Base-by-base conservation (phyloP, 257 asterid genomes). In the Henckelia pumila region DNA sequence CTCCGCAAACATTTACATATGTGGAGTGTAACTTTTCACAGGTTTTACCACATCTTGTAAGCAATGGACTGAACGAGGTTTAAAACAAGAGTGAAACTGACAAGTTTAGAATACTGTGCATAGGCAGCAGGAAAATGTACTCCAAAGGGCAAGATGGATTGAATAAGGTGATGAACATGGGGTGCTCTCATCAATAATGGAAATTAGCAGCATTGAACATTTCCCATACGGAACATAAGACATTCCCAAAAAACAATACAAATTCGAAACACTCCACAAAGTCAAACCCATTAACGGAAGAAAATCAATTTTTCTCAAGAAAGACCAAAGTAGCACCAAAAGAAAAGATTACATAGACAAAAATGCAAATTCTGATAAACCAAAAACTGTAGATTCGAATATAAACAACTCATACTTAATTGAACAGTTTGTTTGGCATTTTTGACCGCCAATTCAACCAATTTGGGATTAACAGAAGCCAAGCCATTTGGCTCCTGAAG, bases 401-500 rank as follows among this genome's bases (percentile, higher is more conserved):
- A 29, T 61, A 57, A 67, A 69, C 55, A 69, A 65, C 24, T 5
- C 71, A 53, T 83, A 89, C 98, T 85, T 68, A 91, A 59, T 59
- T 75, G 83, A 73, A 89, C 88, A 44, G 96, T 85, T 65, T 77
- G 72, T 75, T 88, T 89, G 67, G 98, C 98, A 80, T 89, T 85
- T 56, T 79, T 80, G 26, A 92, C 96, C 14, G 97, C 98, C 68
- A 88, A 64, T 69, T 93, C 95, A 60, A 93, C 87, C 1, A 88
- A 91, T 71, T 66, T 81, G 5, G 95, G 95, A 71, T 93, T 87
- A 44, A 93, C 74, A 13, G 96, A 83, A 56, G 95, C 82, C 86
- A 92, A 76, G 32, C 96, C 92, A 79, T 82, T 76, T 1, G 97
- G 95, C 14, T 85, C 92, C 81, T 90, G 94, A 75, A 86, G 87